These are phyloP conservation scores for Akebia trifoliata DNA, from an alignment of 164 flowering plant genomes.

Conservation along the genomic window DNA sequence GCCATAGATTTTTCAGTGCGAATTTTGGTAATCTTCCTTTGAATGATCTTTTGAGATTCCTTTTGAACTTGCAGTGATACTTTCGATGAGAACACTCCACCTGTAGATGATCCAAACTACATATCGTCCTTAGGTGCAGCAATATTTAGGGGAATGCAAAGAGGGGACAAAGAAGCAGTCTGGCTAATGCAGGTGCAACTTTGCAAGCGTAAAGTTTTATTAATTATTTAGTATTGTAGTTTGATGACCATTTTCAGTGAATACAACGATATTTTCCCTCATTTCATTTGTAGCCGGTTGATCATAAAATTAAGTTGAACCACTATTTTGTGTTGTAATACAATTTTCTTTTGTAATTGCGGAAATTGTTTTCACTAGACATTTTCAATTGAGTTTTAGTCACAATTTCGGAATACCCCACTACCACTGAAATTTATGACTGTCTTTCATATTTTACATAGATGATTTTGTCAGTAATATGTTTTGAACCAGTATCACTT, in stretches of 20 bases:
- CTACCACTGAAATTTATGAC: no score
- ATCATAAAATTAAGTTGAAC: not conserved
- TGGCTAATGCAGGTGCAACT: conserved; percentile 78
- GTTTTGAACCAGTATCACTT: no score
- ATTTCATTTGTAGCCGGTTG: not conserved
- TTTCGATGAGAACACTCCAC: conserved; percentile 86
- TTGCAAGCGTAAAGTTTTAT: not conserved
- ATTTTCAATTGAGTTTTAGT: no score
- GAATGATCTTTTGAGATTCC: conserved; percentile 1
- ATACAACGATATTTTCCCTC: not conserved
- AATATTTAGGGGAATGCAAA: conserved; percentile 58
- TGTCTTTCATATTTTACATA: no score
- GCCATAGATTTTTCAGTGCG: no score
- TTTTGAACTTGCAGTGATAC: conserved; percentile 47
- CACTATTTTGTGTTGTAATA: not conserved
- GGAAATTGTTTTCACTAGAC: not conserved
- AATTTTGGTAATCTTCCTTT: not conserved
- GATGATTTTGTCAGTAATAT: no score
- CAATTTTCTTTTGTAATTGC: not conserved
- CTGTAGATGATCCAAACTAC: conserved; percentile 59
- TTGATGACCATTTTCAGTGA: not conserved
- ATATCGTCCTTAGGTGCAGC: conserved; percentile 70
- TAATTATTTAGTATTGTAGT: not conserved
- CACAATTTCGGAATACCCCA: no score
- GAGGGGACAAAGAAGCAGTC: conserved; percentile 62